phyloP scores from a whole-genome alignment of 164 flowering plant genomes.

The Kalanchoe fedtschenkoi region DNA sequence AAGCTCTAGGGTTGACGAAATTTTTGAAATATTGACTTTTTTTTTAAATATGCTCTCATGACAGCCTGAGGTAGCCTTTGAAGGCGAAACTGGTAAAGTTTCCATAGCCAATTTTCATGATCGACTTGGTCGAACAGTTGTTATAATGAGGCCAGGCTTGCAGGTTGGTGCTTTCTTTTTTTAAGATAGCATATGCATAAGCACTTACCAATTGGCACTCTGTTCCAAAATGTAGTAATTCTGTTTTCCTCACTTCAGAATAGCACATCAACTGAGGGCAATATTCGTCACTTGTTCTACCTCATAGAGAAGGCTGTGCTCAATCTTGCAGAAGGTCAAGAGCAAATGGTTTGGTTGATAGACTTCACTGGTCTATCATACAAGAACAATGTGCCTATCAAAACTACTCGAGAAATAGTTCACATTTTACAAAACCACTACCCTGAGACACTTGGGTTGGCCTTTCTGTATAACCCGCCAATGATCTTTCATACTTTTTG shows the following conservation, averaged over 20 bases:
- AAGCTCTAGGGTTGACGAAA: no score
- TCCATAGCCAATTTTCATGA: slow-evolving; percentile 54
- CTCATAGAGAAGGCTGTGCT: slow-evolving; percentile 65
- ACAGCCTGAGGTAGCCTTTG: slow-evolving; percentile 48
- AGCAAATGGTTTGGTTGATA: slow-evolving; percentile 79
- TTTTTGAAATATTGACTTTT: no score
- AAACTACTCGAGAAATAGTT: slow-evolving; percentile 49
- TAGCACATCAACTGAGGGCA: slow-evolving; percentile 39
- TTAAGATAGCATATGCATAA: not conserved
- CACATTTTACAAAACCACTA: slow-evolving; percentile 69
- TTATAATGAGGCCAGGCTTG: slow-evolving; percentile 79
- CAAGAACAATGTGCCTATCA: slow-evolving; percentile 37
- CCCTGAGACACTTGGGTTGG: slow-evolving; percentile 71
- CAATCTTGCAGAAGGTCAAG: slow-evolving; percentile 58
- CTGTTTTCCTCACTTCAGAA: slow-evolving; percentile 33
- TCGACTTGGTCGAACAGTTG: slow-evolving; percentile 45
- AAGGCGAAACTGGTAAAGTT: slow-evolving; percentile 65
- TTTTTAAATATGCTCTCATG: not conserved
- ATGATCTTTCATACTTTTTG: slow-evolving; percentile 65
- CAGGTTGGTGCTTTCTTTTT: slow-evolving; percentile 26
- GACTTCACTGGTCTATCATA: slow-evolving; percentile 61
- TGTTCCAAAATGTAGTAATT: not conserved
- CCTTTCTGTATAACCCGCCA: slow-evolving; percentile 70
- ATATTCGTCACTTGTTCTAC: slow-evolving; percentile 61
- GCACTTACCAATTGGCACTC: not conserved